Conservation (phyloP, 148 eudicot genomes). For the Rhododendron simsii region DNA sequence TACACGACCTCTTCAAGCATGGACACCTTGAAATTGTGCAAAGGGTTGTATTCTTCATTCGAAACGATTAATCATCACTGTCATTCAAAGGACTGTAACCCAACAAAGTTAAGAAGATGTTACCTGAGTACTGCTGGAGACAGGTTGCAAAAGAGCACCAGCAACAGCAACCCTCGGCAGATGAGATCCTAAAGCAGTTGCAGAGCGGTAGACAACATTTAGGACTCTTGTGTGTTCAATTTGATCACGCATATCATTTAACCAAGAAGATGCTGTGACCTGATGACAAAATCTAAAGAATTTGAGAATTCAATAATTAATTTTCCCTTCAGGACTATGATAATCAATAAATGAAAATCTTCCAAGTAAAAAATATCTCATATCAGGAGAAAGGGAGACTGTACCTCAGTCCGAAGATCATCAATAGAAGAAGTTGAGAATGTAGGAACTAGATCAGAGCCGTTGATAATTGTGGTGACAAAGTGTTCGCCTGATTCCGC, state of each 20-base stretch:
- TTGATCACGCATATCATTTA: constrained; percentile 91
- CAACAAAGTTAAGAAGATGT: constrained; percentile 9
- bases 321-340: background rate
- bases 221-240: constrained; percentile 81
- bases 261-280: constrained; percentile 98
- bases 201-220: constrained; percentile 85
- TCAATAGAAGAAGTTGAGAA: constrained; percentile 87
- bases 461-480: constrained; percentile 77
- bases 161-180: constrained; percentile 93
- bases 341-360: background rate
- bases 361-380: background rate
- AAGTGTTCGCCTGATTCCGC: constrained; percentile 95
- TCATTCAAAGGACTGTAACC: background rate
- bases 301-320: background rate
- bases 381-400: constrained; percentile 9
- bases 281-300: constrained; percentile 16
- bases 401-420: constrained; percentile 95
- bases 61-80: background rate
- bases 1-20: background rate
- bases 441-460: constrained; percentile 93
- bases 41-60: background rate
- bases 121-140: constrained; percentile 91
- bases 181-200: constrained; percentile 90
- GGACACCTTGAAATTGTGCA: background rate
- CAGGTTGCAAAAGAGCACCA: constrained; percentile 78